These are phyloP conservation scores for Candida stauntonica DNA, from an alignment of 805 yeast species.

Conservation along the genomic window DNA sequence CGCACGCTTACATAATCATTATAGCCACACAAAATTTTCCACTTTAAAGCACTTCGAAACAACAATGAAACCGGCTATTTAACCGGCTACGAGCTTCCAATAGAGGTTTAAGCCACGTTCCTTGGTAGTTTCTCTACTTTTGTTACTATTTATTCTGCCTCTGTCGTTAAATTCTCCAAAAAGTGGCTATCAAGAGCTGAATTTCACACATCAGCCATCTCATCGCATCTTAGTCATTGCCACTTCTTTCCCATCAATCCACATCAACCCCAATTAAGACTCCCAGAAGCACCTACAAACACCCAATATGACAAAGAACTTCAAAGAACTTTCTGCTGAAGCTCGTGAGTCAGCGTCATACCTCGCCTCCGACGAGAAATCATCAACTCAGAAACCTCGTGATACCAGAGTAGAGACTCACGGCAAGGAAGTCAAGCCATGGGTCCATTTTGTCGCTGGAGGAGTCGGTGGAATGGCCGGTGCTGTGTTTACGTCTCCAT, in stretches of 20 bases:
- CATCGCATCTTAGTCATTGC: not conserved
- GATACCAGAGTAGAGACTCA: slow-evolving; percentile 25
- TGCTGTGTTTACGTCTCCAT: slow-evolving; percentile 88
- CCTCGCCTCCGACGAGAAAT: slow-evolving; percentile 69
- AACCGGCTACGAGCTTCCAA: too few species aligned
- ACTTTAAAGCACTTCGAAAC: slow-evolving; percentile 1
- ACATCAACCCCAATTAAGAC: too few species aligned
- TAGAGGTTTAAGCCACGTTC: too few species aligned
- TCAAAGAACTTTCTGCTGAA: slow-evolving; percentile 38
- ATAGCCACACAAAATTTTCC: slow-evolving; percentile 12
- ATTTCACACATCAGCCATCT: too few species aligned
- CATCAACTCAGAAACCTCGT: slow-evolving; percentile 42
- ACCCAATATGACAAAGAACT: slow-evolving; percentile 7
- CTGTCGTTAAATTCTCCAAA: too few species aligned
- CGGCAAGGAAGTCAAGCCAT: slow-evolving; percentile 34
- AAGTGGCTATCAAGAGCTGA: too few species aligned
- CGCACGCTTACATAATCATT: too few species aligned
- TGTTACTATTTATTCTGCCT: too few species aligned
- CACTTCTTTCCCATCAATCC: not conserved
- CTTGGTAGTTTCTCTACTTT: too few species aligned
- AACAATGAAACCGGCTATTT: slow-evolving; percentile 5
- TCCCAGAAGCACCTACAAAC: too few species aligned
- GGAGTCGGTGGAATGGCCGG: slow-evolving; percentile 98
- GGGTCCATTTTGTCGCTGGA: slow-evolving; percentile 88
- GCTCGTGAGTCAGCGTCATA: slow-evolving; percentile 57